Base-by-base conservation (phyloP, 352 stramenopile species). In the Blastocystis sp. region DNA sequence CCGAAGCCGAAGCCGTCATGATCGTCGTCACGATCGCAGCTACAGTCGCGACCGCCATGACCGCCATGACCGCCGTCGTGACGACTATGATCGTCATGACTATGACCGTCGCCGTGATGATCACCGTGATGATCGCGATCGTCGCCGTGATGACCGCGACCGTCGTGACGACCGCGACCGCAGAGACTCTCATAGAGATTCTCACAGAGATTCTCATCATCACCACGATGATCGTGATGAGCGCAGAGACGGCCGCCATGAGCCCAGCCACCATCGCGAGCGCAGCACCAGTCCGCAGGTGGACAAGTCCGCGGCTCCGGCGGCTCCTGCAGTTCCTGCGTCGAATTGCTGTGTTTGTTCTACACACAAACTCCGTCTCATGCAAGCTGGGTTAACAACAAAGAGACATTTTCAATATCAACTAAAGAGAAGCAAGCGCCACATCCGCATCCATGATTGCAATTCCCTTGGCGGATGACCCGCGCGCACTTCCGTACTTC, bases 31-130 rank as follows among this genome's bases (percentile, higher is more conserved):
- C 38, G 24, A 63, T 24, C 76, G 64, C 42, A 87, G 76, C 76
- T 76, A 87, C 43, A 63, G 17, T 38, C 76, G 64, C 6, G 61
- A 54, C 38, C 57, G 61, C 64, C 21, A n/a, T 74, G 38, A 61
- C 11, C 43, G 48, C 21, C 43, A 88, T 21, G 43, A 28, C 42
- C 59, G 60, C 62, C 68, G 64, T 9, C 34, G 65, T 78, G 61
- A 38, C 24, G 78, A 61, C 70, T 43, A 40, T 24, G 78, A 61
- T 62, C 52, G 68, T 3, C n/a, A 34, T 7, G 57, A 34, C 40
- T 34, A 28, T n/a, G 59, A 61, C 42, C 21, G 34, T 10, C 38
- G 64, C 10, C 1, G 34, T 14, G 42, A 52, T 28, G 62, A 69
- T 14, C 40, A 1, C 40, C 7, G 40, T 14, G 11, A 14, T 14